Conservation (phyloP, 2,329 filamentous ascomycete genomes). For the Nectriaceae sp. region DNA sequence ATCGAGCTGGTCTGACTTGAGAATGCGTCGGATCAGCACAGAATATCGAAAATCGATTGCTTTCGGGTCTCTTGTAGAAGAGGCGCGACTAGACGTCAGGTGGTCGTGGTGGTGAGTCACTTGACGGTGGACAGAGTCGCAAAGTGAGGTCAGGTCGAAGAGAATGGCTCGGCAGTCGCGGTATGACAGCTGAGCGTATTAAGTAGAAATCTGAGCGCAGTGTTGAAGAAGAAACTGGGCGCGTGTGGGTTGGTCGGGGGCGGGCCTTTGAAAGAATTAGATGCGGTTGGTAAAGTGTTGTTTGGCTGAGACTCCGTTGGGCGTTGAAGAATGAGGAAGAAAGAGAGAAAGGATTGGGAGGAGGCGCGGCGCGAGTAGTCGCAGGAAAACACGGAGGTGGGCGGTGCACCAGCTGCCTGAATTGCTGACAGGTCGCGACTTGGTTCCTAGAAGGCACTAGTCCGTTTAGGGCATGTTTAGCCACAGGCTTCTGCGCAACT, state of each 20-base stretch:
- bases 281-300: constrained; percentile 18
- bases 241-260: constrained; percentile 4
- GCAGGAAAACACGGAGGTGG: constrained; percentile 31
- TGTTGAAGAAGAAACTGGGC: not conserved
- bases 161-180: constrained; percentile 14
- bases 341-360: constrained; percentile 6
- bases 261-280: constrained; percentile 14
- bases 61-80: constrained; percentile 4
- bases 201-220: not conserved
- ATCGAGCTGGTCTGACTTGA: constrained; percentile 23
- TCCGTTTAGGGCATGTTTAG: constrained; percentile 8
- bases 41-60: constrained; percentile 10
- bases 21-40: constrained; percentile 26
- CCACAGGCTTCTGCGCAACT: constrained; percentile 11
- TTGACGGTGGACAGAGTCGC: constrained; percentile 9
- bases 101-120: constrained; percentile 8
- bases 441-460: constrained; percentile 18
- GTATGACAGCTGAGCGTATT: constrained; percentile 6
- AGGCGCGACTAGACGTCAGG: constrained; percentile 2
- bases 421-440: not conserved
- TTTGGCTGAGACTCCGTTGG: constrained; percentile 15
- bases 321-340: constrained; percentile 18
- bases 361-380: constrained; percentile 13
- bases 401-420: constrained; percentile 19
- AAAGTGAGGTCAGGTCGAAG: constrained; percentile 14